A percentile compares a stretch with the other conserved stretches of the same genome.
These are phyloP conservation scores for Piloderma croceum DNA, from an alignment of 768 basidiomycete genomes.

Conservation along the genomic window DNA sequence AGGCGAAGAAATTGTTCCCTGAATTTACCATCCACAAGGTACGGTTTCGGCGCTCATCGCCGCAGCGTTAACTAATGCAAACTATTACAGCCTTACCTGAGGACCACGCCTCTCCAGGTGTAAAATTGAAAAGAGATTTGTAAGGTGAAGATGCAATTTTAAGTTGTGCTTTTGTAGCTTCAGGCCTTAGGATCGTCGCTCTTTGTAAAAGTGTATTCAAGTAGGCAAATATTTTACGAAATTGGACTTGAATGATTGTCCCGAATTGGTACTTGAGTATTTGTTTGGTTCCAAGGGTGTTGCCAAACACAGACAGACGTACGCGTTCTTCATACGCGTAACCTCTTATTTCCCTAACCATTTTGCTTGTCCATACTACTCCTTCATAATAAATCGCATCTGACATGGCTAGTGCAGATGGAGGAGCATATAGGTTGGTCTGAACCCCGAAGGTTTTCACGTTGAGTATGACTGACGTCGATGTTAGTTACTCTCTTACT, in stretches of 20 bases:
- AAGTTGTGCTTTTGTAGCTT: too few species aligned
- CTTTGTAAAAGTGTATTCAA: too few species aligned
- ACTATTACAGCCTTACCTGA: constrained; percentile 69
- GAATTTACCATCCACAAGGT: constrained; percentile 77
- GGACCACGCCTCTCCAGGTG: constrained; percentile 58
- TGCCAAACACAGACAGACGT: too few species aligned
- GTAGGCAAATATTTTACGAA: too few species aligned
- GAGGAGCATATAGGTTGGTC: constrained; percentile 69
- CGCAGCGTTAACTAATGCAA: constrained; percentile 3
- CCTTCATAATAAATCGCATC: not conserved
- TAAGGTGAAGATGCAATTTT: too few species aligned
- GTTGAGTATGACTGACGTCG: constrained; percentile 4
- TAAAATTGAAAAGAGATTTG: constrained; percentile 9
- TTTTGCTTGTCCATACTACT: too few species aligned
- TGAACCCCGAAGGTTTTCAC: constrained; percentile 1
- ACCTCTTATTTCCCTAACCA: too few species aligned
- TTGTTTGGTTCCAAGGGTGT: too few species aligned
- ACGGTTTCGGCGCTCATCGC: constrained; percentile 13
- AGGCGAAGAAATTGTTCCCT: constrained; percentile 90
- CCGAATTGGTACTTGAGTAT: too few species aligned
- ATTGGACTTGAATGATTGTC: too few species aligned
- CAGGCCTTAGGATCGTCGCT: too few species aligned
- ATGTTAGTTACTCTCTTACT: constrained; percentile 88
- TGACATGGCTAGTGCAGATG: constrained; percentile 73
- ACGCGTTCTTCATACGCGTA: too few species aligned